Base-by-base conservation (phyloP, 164 flowering plant genomes). In the Cinnamomum micranthum region DNA sequence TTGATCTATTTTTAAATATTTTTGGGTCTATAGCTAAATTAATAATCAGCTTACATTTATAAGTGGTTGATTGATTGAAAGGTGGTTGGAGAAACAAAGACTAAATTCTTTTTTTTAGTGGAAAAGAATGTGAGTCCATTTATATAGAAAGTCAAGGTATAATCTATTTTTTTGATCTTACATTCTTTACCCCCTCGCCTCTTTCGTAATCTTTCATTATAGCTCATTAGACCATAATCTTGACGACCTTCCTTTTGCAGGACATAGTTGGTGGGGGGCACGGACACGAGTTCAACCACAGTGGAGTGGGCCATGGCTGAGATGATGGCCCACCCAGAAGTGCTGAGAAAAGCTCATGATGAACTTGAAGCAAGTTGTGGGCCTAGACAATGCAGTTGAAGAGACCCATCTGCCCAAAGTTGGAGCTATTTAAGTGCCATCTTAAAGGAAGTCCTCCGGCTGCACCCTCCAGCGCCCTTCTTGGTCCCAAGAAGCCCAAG, bases 241-340 rank as follows among this genome's bases (percentile, higher is more conserved):
- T 9, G 11, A 41, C 9, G 4, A 9, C 2, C 11, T 1, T 41
- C 47, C 11, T 41, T 7, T 41, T 41, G 2, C 67, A 64, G 55
- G 67, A 75, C 51, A 24, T 63, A 59, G 13, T 72, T 17, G 20
- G n/a, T 22, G 17, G 74, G 24, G 9, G 74, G 27, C 23, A 72
- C 65, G n/a, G 67, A 72, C 28, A 72, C 74, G 10, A 58, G 17
- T 9, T 23, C 66, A 3, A 72, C 47, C 13, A 72, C 51, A 0
- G 2, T 58, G 0, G 74, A 71, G 25, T 72, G 67, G 52, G 66
- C 74, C 20, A 27, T 72, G 65, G 41, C 52, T 1, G 74, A 72
- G 74, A 58, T 72, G n/a, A 5, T 72, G 50, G 50, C 58, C 14
- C 14, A 60, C 20, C 74, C 74, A 11, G 65, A 55, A 5, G 50